Conservation (phyloP, 495 filamentous ascomycete genomes). For the Mycothermus thermophilus region DNA sequence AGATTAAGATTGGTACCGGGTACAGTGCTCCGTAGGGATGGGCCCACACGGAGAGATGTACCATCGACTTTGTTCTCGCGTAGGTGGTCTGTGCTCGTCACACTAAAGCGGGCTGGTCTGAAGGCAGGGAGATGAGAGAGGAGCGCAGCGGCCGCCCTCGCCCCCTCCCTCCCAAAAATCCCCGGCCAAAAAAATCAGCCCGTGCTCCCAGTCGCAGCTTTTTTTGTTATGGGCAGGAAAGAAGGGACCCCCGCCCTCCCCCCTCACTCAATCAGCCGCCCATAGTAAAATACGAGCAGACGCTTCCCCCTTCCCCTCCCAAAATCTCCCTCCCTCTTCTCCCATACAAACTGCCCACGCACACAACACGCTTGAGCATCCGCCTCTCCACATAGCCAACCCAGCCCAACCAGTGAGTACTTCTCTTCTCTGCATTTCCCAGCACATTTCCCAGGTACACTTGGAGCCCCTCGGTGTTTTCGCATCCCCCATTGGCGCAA, state of each 20-base stretch:
- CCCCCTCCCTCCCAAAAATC: constrained; percentile 14
- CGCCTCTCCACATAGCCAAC: too few relatives aligned
- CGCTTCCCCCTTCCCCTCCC: constrained; percentile 36
- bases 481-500: constrained; percentile 3
- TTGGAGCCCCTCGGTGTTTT: constrained; percentile 1
- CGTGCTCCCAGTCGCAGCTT: constrained; percentile 18
- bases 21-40: too few relatives aligned
- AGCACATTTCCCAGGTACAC: constrained; percentile 15
- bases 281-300: constrained; percentile 47
- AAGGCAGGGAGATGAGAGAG: constrained; percentile 9
- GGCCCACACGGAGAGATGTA: too few relatives aligned
- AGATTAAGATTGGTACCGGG: too few relatives aligned
- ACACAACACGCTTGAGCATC: constrained; percentile 15
- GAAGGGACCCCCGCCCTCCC: constrained; percentile 17
- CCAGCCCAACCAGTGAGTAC: constrained; percentile 15
- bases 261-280: constrained; percentile 39
- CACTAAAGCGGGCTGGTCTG: constrained; percentile 1
- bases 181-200: constrained; percentile 21
- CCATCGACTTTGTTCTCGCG: too few relatives aligned
- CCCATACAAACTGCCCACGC: constrained; percentile 34
- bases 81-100: constrained; percentile 4
- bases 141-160: too few relatives aligned
- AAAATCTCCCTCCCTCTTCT: constrained; percentile 41
- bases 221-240: constrained; percentile 31
- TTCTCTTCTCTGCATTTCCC: constrained; percentile 8